Conservation (phyloP, 2,329 filamentous ascomycete genomes). For the Fusarium fracticaudum region DNA sequence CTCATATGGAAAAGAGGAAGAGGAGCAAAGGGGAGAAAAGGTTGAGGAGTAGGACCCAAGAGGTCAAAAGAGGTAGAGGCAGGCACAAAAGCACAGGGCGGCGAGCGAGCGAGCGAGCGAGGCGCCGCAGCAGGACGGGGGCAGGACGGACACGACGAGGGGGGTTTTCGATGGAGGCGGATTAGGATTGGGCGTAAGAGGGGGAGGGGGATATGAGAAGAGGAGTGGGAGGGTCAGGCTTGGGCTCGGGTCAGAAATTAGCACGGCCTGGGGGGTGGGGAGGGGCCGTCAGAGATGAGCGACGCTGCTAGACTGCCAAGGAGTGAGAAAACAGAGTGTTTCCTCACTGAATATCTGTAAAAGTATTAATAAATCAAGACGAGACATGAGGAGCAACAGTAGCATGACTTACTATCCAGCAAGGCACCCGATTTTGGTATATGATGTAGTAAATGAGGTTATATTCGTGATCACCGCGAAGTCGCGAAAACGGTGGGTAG, state of each 20-base stretch:
- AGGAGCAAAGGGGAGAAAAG: constrained; percentile 36
- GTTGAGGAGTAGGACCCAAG: constrained; percentile 41
- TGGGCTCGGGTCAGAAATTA: constrained; percentile 42
- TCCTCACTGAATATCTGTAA: not conserved
- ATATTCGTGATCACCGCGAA: not conserved
- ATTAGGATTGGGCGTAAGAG: constrained; percentile 34
- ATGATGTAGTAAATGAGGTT: not conserved
- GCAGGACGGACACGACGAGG: constrained; percentile 35
- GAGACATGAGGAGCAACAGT: not conserved
- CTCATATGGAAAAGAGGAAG: constrained; percentile 65
- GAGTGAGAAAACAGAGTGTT: not conserved
- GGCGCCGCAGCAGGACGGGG: constrained; percentile 37
- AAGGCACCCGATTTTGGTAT: not conserved
- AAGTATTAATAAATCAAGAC: not conserved
- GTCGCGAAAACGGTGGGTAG: not conserved
- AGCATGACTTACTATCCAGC: not conserved
- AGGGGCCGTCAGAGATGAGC: constrained; percentile 1
- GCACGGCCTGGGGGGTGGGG: constrained; percentile 26
- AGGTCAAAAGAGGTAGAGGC: constrained; percentile 37
- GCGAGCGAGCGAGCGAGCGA: constrained; percentile 20
- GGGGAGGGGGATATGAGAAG: constrained; percentile 22
- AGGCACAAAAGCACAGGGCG: constrained; percentile 32
- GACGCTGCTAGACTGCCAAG: not conserved
- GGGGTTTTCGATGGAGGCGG: constrained; percentile 24
- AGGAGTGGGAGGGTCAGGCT: too few species aligned